Evolutionary conservation across 805 yeast species (phyloP).

Genomic region (Clavispora carvajalis): DNA sequence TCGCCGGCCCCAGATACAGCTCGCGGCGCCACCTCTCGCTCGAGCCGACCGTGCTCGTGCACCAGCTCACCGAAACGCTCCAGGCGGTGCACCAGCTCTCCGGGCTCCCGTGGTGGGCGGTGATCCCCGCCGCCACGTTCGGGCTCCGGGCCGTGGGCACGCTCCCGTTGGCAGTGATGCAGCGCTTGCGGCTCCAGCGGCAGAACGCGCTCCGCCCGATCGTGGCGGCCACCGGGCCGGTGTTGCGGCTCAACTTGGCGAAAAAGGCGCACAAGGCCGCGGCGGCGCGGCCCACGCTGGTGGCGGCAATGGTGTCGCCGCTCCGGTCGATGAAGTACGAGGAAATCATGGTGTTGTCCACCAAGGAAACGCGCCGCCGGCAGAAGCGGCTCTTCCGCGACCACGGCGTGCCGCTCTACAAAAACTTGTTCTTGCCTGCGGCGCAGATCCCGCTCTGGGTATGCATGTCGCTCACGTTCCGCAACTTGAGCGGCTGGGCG

Average conservation of each 20-base stretch:
- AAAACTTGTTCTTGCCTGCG: constrained; percentile 66
- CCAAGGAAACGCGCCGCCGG: constrained; percentile 73
- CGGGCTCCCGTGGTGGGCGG: constrained; percentile 77
- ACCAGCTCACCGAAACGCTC: constrained; percentile 33
- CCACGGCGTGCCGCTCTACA: constrained; percentile 73
- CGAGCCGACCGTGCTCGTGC: constrained; percentile 29
- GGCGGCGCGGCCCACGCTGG: constrained; percentile 15
- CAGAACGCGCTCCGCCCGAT: constrained; percentile 72
- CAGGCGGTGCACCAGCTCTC: constrained; percentile 47
- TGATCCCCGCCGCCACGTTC: constrained; percentile 72
- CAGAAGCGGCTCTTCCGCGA: constrained; percentile 67
- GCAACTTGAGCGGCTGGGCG: constrained; percentile 71
- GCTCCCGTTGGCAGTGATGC: constrained; percentile 70
- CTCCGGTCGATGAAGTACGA: constrained; percentile 57
- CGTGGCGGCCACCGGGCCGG: constrained; percentile 69
- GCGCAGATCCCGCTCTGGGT: constrained; percentile 89
- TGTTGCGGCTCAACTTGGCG: constrained; percentile 55
- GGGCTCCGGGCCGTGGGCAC: constrained; percentile 62
- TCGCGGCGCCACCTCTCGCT: constrained; percentile 22
- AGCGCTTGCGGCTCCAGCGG: constrained; percentile 60
- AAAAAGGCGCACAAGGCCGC: constrained; percentile 34
- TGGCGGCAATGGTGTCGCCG: constrained; percentile 26
- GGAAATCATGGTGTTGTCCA: constrained; percentile 66
- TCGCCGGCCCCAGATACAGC: too few relatives aligned
- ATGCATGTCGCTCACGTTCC: constrained; percentile 65